Evolutionary conservation across 768 basidiomycete genomes (phyloP).

Genomic region (Mycena galericulata): DNA sequence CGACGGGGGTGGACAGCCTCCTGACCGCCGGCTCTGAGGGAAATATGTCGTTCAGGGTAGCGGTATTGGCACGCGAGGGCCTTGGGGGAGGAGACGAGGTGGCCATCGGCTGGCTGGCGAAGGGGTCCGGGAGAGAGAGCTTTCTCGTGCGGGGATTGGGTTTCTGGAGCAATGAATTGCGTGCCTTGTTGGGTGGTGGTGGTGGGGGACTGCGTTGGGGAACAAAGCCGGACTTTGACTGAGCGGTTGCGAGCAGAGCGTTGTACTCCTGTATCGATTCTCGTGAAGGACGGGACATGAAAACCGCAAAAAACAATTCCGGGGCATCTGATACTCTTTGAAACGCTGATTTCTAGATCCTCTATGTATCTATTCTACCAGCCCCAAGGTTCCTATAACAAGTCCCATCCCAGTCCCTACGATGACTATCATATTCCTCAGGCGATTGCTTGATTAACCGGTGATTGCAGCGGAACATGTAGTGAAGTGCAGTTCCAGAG

Average conservation of each 20-base stretch:
- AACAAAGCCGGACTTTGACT: conserved; percentile 54
- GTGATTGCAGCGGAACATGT: too few species aligned
- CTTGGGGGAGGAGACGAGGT: conserved; percentile 74
- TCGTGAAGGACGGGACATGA: conserved; percentile 79
- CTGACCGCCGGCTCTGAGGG: conserved; percentile 58
- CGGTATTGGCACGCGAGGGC: conserved; percentile 88
- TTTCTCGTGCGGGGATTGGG: conserved; percentile 65
- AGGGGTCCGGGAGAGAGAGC: conserved; percentile 58
- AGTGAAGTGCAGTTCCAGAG: too few species aligned
- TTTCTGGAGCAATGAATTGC: conserved; percentile 69
- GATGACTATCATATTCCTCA: too few species aligned
- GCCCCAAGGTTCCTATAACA: too few species aligned
- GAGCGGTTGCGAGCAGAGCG: conserved; percentile 73
- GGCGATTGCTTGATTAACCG: too few species aligned
- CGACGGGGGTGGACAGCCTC: conserved; percentile 63
- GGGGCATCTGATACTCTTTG: too few species aligned
- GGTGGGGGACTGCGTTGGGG: conserved; percentile 52
- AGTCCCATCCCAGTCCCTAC: too few species aligned
- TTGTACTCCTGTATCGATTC: conserved; percentile 85
- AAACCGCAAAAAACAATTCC: too few species aligned
- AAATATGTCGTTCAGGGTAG: conserved; percentile 82
- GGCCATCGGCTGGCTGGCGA: conserved; percentile 37
- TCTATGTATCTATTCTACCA: too few species aligned
- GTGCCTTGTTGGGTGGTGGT: conserved; percentile 55
- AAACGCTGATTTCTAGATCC: too few species aligned